Percentiles rank a stretch among this genome's conserved stretches.
Evolutionary conservation across 371 early-diverging fungal species (phyloP).

Genomic region (Mycotypha africana): DNA sequence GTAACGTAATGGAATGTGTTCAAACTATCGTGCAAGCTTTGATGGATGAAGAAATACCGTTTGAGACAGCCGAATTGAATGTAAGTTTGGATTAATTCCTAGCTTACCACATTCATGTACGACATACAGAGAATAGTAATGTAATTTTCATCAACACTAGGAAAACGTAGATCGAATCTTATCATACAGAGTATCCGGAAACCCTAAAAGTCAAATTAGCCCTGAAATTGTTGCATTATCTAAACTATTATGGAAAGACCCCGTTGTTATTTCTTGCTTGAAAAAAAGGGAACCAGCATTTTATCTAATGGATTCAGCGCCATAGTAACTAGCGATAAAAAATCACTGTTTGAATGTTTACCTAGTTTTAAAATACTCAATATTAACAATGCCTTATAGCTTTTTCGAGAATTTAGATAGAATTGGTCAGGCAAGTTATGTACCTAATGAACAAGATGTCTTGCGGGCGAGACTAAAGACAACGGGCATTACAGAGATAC

Average conservation of each 20-base stretch:
- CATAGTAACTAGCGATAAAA: slow-evolving; percentile 23
- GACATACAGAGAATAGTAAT: background rate
- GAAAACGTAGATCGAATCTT: slow-evolving; percentile 11
- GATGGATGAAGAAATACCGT: slow-evolving; percentile 15
- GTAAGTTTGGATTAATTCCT: background rate
- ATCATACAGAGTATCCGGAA: slow-evolving; percentile 19
- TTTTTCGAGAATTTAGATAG: slow-evolving; percentile 54
- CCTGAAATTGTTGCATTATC: slow-evolving; percentile 60
- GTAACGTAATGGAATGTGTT: slow-evolving; percentile 76
- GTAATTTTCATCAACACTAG: background rate
- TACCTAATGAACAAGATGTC: slow-evolving; percentile 67
- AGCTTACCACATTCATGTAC: too few relatives aligned
- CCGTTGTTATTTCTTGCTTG: slow-evolving; percentile 49
- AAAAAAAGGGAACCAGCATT: slow-evolving; percentile 57
- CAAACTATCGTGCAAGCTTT: slow-evolving; percentile 60
- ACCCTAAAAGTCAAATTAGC: slow-evolving; percentile 23
- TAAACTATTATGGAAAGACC: slow-evolving; percentile 64
- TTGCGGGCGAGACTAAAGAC: slow-evolving; percentile 81
- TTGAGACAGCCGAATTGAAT: slow-evolving; percentile 6
- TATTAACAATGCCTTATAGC: too few relatives aligned
- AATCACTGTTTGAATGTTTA: background rate
- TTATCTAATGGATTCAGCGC: slow-evolving; percentile 81
- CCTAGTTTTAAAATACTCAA: too few relatives aligned
- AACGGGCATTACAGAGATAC: slow-evolving; percentile 78
- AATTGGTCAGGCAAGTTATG: slow-evolving; percentile 54